These are phyloP conservation scores for Zoysia pacifica DNA, from an alignment of 176 grass and related monocot genomes.

Conservation along the genomic window DNA sequence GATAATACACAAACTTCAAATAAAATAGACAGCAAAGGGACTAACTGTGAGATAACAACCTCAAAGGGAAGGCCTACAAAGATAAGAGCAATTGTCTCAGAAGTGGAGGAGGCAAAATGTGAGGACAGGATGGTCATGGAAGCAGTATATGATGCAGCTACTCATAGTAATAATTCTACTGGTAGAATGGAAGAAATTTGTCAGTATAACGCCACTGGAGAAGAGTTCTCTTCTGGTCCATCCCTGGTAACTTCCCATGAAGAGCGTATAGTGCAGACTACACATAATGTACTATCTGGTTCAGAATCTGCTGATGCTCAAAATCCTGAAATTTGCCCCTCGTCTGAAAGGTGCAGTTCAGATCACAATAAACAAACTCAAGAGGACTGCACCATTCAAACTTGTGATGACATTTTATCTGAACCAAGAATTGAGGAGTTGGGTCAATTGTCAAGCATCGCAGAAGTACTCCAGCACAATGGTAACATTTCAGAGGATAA, in stretches of 20 bases:
- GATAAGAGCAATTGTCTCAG: conserved; percentile 25
- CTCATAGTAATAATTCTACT: background rate
- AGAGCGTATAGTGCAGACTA: no score
- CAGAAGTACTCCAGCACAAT: background rate
- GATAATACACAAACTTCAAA: no score
- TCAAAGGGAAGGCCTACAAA: conserved; percentile 41
- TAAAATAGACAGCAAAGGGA: background rate
- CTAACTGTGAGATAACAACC: background rate
- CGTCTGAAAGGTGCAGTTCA: no score
- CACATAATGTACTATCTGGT: no score
- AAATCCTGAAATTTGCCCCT: no score
- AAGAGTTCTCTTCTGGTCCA: no score
- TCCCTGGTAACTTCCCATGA: no score
- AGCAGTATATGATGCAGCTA: background rate
- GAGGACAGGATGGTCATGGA: background rate
- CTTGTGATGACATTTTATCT: conserved; percentile 9
- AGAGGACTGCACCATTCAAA: no score
- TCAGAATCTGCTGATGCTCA: no score
- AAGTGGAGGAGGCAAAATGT: conserved; percentile 25
- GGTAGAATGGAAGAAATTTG: background rate
- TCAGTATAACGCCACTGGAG: no score
- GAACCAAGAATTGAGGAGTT: background rate
- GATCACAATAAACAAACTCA: no score
- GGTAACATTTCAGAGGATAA: background rate
- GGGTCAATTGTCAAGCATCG: background rate